These are phyloP conservation scores for Strobilomyces dryophilus DNA, from an alignment of 768 basidiomycete species.

Conservation along the genomic window DNA sequence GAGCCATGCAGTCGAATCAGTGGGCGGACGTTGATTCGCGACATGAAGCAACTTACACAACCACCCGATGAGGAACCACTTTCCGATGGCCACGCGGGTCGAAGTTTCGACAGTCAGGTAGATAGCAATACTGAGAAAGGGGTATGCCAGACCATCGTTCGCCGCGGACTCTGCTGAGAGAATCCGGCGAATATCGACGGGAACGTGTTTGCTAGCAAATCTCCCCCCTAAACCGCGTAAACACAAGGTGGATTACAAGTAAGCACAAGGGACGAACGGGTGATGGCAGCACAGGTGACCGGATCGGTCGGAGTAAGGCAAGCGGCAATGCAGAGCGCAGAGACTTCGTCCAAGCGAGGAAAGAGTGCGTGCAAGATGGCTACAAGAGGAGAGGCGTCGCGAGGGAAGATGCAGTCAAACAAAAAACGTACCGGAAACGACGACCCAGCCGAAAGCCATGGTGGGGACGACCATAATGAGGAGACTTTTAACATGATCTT, in stretches of 20 bases:
- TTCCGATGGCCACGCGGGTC: conserved; percentile 57
- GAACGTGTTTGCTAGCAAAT: conserved; percentile 68
- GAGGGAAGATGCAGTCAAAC: neutral
- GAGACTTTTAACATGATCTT: conserved; percentile 68
- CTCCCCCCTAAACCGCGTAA: conserved; percentile 49
- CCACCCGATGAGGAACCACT: conserved; percentile 89
- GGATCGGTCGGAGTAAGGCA: conserved; percentile 95
- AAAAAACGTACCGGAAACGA: conserved; percentile 53
- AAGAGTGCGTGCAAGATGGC: conserved; percentile 70
- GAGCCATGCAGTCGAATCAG: conserved; percentile 1
- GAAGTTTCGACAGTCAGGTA: conserved; percentile 77
- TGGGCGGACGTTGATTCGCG: neutral
- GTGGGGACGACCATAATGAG: conserved; percentile 72
- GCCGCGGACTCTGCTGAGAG: conserved; percentile 88
- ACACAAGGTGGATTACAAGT: neutral
- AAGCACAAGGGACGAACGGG: conserved; percentile 40
- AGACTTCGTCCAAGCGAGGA: conserved; percentile 64
- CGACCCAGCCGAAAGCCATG: conserved; percentile 83
- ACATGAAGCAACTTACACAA: conserved; percentile 40
- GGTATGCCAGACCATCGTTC: conserved; percentile 95
- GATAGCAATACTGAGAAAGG: conserved; percentile 82
- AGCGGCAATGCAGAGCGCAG: conserved; percentile 81
- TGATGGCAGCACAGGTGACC: conserved; percentile 82
- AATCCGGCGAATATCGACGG: conserved; percentile 70
- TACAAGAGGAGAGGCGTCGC: conserved; percentile 21